Base-by-base conservation (phyloP, 176 grass and related monocot species). In the Carex parvula region DNA sequence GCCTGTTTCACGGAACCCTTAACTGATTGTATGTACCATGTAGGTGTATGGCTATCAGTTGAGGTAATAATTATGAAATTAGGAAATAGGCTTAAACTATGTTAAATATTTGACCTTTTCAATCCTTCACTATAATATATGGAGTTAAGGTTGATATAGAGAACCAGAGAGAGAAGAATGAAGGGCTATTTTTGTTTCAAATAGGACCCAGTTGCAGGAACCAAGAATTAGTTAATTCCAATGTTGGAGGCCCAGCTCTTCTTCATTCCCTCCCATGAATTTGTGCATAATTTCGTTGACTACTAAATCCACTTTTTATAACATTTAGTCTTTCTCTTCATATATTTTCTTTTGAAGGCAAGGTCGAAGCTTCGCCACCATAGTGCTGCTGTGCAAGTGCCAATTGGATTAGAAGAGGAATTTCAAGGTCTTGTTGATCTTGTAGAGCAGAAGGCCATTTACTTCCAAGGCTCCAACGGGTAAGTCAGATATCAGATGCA, bases 341-440 rank as follows among this genome's bases (percentile, higher is more conserved):
- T 14, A 14, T 50, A n/a, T 86, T 39, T 87, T 79, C 18, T 21
- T 80, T 79, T 83, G 39, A 74, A 98, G 96, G 96, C 93, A 64
- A 90, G 96, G 44, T 89, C 91, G 79, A 98, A 98, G 83, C 91
- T 98, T 52, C 88, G 96, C 5, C 96, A 98, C 74, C 92, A 98
- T 62, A 98, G 62, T 95, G 96, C 96, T 83, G 92, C 96, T 64
- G 88, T 98, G 65, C 96, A 98, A 86, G 87, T 93, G 65, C 96
- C 96, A 5, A 95, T 98, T 70, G 96, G 96, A 89, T 88, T 98
- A 85, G 96, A 98, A 91, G 96, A 98, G 83, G 91, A 93, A 81
- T 98, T 98, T 81, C 91, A 93, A 83, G 96, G 96, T 37, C 91
- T 98, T 83, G 91, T 98, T 15, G 93, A 98, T 88, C 96, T 98